These are phyloP conservation scores for Leccinum subtestaceum DNA, from an alignment of 768 basidiomycete genomes.

Conservation along the genomic window DNA sequence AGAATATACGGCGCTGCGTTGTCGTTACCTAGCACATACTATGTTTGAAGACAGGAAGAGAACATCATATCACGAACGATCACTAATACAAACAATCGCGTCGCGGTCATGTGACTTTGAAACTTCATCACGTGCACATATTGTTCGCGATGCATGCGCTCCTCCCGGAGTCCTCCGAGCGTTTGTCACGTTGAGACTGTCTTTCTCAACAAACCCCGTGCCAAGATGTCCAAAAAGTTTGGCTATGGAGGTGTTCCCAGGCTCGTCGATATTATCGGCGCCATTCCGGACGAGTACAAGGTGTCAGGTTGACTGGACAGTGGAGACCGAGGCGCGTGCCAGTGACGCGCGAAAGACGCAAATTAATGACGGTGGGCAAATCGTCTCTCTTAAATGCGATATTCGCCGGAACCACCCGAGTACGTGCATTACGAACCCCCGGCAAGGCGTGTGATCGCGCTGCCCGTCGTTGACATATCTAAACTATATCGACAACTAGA, in stretches of 20 bases:
- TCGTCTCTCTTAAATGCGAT: conserved; percentile 89
- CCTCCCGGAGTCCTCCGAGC: no score
- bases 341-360: no score
- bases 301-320: conserved; percentile 19
- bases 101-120: conserved; percentile 26
- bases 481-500: conserved; percentile 41
- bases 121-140: conserved; percentile 20
- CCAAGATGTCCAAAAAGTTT: conserved; percentile 87
- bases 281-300: conserved; percentile 96
- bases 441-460: conserved; percentile 60
- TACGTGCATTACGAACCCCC: conserved; percentile 80
- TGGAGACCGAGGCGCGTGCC: no score
- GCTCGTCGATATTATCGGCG: conserved; percentile 96
- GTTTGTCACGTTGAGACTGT: conserved; percentile 44
- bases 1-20: not conserved
- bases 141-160: not conserved
- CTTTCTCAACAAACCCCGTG: conserved; percentile 84
- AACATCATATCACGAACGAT: conserved; percentile 23
- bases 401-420: conserved; percentile 66
- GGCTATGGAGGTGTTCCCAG: conserved; percentile 84
- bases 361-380: conserved; percentile 75
- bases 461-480: not conserved
- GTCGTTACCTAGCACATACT: not conserved
- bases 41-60: not conserved
- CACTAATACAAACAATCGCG: conserved; percentile 21